A percentile compares a stretch with the other conserved stretches of the same genome.
These are phyloP conservation scores for Suhomyces panamericanus DNA, from an alignment of 1,139 yeast genomes.

Conservation along the genomic window DNA sequence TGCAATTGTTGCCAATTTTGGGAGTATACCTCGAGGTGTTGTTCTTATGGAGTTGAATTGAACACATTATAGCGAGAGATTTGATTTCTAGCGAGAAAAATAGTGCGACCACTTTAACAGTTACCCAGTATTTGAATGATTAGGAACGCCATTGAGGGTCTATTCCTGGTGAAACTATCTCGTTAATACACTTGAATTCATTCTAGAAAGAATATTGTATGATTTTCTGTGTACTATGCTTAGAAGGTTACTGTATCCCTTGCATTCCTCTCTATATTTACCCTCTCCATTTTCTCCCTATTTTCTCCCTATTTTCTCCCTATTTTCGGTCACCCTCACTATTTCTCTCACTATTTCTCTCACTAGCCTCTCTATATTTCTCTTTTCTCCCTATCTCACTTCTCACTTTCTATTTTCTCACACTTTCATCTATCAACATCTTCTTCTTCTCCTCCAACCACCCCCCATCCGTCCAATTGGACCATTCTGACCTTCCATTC, in stretches of 20 bases:
- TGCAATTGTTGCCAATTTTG: no score
- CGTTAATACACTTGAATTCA: no score
- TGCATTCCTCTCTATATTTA: not conserved
- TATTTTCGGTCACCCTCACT: not conserved
- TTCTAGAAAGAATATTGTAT: no score
- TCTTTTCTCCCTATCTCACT: not conserved
- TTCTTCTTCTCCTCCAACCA: not conserved
- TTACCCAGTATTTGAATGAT: no score
- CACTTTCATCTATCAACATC: not conserved
- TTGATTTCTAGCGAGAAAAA: not conserved
- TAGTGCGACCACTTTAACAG: no score
- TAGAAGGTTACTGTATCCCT: no score
- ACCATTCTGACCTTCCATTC: not conserved
- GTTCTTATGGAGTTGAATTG: not conserved
- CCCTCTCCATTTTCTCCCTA: not conserved
- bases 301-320: not conserved
- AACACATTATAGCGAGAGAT: not conserved
- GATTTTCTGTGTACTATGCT: no score
- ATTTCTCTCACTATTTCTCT: not conserved
- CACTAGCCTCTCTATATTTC: not conserved
- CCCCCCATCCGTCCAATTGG: not conserved
- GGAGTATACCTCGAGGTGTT: not conserved
- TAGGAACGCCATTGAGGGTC: no score
- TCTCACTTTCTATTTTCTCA: not conserved
- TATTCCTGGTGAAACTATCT: no score